Base-by-base conservation (phyloP, 257 asterid genomes). In the Vinca minor region DNA sequence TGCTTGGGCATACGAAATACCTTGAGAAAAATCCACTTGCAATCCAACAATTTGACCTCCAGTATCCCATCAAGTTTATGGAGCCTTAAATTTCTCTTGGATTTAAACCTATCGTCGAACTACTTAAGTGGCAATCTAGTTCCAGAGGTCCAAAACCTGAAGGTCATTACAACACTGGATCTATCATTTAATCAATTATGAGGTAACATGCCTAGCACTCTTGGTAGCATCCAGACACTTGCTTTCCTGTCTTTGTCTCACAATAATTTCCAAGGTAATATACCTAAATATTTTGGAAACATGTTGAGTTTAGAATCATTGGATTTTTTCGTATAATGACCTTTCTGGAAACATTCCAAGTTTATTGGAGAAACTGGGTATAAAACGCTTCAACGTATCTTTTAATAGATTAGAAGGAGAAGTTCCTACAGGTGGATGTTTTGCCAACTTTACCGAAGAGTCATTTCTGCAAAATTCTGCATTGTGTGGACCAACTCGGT, bases 1-100 rank as follows among this genome's bases (percentile, higher is more conserved):
- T 85, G 89, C 73, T 65, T 85, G 41, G 89, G 87, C 31, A 77
- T 66, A 21, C 44, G 81, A n/a, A 74, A 72, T 18, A 64, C 78
- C 45, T 28, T 85, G 64, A 77, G 84, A 68, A 17, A 68, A 59
- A 36, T 85, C 62, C 74, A 61, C 60, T 64, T 85, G 45, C 77
- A 81, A 42, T 75, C 82, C 34, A 85, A 83, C 59, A 69, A 31
- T 15, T 70, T 85, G 35, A 69, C 70, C 7, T 72, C 77, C 18
- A 65, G 38, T 0, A 73, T 85, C n/a, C 94, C 89, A 0, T 45
- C 59, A 3, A 79, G 47, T 48, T 55, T 85, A 14, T 78, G 83
- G 85, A 67, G 71, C 54, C 85, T 85, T 36, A 47, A 39, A 2
- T 82, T 74, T 71, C 79, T 80, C 62, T 56, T 80, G 65, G 71